A percentile compares a stretch with the other conserved stretches of the same genome.
phyloP scores from a whole-genome alignment of 345 rosid species.

The Noccaea bulbosa region DNA sequence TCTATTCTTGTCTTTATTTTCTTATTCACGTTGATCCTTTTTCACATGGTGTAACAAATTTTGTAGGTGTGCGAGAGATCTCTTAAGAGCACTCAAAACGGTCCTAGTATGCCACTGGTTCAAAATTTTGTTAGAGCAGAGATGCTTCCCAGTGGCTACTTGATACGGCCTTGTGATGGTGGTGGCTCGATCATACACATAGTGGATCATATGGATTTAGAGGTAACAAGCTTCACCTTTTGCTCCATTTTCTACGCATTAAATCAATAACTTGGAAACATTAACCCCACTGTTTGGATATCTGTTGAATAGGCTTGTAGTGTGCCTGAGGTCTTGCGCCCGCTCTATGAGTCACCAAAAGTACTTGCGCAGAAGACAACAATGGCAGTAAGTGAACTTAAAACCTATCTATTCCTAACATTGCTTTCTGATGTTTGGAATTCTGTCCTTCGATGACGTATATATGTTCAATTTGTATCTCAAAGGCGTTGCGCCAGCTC shows the following conservation, averaged over 20 bases:
- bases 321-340: constrained; percentile 97
- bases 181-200: constrained; percentile 97
- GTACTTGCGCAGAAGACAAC: constrained; percentile 98
- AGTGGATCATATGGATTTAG: constrained; percentile 98
- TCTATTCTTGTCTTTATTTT: not conserved
- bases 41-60: constrained; percentile 11
- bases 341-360: constrained; percentile 91
- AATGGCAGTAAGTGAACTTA: constrained; percentile 70
- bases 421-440: not conserved
- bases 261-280: not conserved
- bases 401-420: not conserved
- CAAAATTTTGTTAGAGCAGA: constrained; percentile 99
- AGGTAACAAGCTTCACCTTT: constrained; percentile 51
- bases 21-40: not conserved
- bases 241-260: constrained; percentile 8
- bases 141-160: constrained; percentile 97
- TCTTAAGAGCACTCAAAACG: constrained; percentile 90
- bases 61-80: constrained; percentile 92
- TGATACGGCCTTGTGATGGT: constrained; percentile 97
- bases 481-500: constrained; percentile 89
- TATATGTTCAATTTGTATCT: not conserved
- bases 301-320: constrained; percentile 79
- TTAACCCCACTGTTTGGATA: constrained; percentile 19
- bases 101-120: constrained; percentile 95
- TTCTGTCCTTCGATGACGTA: constrained; percentile 17